A percentile compares a stretch with the other conserved stretches of the same genome.
These are phyloP conservation scores for Trichoderma arundinaceum DNA, from an alignment of 2,329 filamentous ascomycete species.

Conservation along the genomic window DNA sequence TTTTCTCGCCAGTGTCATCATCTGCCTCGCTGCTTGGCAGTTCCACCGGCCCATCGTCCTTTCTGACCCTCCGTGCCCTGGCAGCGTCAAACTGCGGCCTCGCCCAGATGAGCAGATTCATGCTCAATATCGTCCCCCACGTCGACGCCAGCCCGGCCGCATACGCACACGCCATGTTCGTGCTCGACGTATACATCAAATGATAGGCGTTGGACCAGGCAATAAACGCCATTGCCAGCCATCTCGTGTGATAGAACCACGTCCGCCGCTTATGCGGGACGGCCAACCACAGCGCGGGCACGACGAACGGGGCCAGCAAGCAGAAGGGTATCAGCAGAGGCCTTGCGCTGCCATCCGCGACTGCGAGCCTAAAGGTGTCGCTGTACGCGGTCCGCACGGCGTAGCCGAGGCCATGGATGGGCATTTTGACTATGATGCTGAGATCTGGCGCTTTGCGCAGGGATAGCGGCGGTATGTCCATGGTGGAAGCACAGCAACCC, in stretches of 20 bases:
- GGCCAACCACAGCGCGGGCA: slow-evolving; percentile 61
- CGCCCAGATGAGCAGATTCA: slow-evolving; percentile 59
- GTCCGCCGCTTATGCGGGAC: slow-evolving; percentile 59
- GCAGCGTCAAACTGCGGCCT: slow-evolving; percentile 62
- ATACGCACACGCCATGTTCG: slow-evolving; percentile 59
- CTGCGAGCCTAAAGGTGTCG: slow-evolving; percentile 44
- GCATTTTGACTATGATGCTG: slow-evolving; percentile 6
- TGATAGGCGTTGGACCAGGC: slow-evolving; percentile 53
- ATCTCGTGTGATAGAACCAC: slow-evolving; percentile 57
- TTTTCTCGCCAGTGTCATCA: not conserved
- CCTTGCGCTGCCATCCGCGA: slow-evolving; percentile 48
- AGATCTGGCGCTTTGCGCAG: slow-evolving; percentile 5
- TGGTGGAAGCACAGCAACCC: not conserved
- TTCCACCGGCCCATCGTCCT: not conserved
- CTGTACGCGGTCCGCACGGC: slow-evolving; percentile 45
- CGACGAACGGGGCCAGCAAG: slow-evolving; percentile 53
- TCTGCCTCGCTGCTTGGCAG: not conserved
- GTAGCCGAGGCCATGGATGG: slow-evolving; percentile 38
- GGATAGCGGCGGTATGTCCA: not conserved
- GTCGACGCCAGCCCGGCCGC: slow-evolving; percentile 54
- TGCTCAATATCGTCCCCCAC: slow-evolving; percentile 58
- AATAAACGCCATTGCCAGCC: slow-evolving; percentile 54
- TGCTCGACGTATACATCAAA: slow-evolving; percentile 52
- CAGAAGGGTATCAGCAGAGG: slow-evolving; percentile 61
- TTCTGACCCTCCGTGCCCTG: slow-evolving; percentile 49